These are phyloP conservation scores for Exophiala dermatitidis DNA, from an alignment of 2,329 filamentous ascomycete genomes.

Conservation along the genomic window DNA sequence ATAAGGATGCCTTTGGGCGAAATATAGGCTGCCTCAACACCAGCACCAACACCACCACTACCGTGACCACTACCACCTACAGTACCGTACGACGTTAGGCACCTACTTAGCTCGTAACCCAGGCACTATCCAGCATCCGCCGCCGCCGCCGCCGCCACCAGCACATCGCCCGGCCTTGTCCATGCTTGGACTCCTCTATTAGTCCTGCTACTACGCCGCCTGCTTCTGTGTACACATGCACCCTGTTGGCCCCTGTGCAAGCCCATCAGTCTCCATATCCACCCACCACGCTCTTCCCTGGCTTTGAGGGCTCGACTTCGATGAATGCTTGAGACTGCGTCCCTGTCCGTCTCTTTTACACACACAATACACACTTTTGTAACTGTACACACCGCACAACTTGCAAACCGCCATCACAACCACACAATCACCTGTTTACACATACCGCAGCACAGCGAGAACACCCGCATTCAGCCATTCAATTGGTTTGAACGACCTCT, in stretches of 20 bases:
- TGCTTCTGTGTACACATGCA: background rate
- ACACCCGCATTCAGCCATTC: background rate
- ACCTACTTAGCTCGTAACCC: too few relatives aligned
- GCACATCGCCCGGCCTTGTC: background rate
- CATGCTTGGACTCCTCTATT: background rate
- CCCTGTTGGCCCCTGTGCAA: background rate
- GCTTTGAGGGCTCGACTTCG: background rate
- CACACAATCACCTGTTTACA: background rate
- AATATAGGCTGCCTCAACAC: background rate
- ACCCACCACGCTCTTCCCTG: background rate
- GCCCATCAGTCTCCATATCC: background rate
- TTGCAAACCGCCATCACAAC: background rate
- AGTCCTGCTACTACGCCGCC: too few relatives aligned
- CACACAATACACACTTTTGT: background rate
- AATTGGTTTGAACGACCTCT: conserved; percentile 3
- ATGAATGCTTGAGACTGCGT: background rate
- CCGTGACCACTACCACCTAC: conserved; percentile 5
- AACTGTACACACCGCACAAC: background rate
- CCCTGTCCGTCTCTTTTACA: background rate
- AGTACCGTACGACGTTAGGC: background rate
- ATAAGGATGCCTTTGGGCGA: background rate
- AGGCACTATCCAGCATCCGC: background rate
- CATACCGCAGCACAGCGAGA: background rate
- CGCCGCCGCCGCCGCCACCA: background rate
- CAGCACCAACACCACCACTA: conserved; percentile 1